A percentile compares a stretch with the other conserved stretches of the same genome.
Evolutionary conservation across 352 stramenopile species (phyloP).

Genomic region (Pythium brachiatum): DNA sequence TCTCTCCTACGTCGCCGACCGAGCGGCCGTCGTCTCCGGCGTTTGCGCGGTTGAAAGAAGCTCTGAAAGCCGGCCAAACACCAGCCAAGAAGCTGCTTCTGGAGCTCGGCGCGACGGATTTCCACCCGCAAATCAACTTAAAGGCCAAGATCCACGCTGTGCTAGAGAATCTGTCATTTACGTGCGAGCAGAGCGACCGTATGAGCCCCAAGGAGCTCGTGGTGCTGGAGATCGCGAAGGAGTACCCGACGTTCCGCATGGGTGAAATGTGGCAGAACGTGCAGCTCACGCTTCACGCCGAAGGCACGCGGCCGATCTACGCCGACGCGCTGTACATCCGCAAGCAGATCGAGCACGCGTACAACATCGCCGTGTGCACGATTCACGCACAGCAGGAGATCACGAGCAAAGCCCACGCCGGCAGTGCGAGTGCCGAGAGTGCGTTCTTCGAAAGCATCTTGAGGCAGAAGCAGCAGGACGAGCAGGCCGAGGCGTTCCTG

Average conservation of each 20-base stretch:
- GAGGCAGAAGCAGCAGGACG: slow-evolving; percentile 66
- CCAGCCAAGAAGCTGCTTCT: slow-evolving; percentile 28
- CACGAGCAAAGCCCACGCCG: slow-evolving; percentile 23
- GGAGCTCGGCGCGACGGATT: slow-evolving; percentile 31
- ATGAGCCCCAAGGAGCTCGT: slow-evolving; percentile 51
- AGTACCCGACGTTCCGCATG: slow-evolving; percentile 63
- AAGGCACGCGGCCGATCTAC: slow-evolving; percentile 68
- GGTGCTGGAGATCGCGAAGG: slow-evolving; percentile 71
- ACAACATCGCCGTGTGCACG: slow-evolving; percentile 62
- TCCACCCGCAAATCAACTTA: slow-evolving; percentile 52
- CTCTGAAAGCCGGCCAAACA: slow-evolving; percentile 50
- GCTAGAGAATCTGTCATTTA: slow-evolving; percentile 61
- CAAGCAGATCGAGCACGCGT: slow-evolving; percentile 68
- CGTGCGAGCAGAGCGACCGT: slow-evolving; percentile 25
- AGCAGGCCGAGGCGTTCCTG: slow-evolving; percentile 56
- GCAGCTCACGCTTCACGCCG: slow-evolving; percentile 54
- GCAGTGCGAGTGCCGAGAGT: slow-evolving; percentile 27
- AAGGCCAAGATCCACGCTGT: slow-evolving; percentile 74
- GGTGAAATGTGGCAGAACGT: slow-evolving; percentile 79
- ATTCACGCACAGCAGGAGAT: slow-evolving; percentile 62
- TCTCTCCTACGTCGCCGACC: slow-evolving; percentile 11
- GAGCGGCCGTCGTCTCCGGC: slow-evolving; percentile 50
- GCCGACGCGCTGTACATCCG: slow-evolving; percentile 73
- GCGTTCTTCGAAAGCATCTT: slow-evolving; percentile 56
- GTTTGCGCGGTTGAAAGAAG: slow-evolving; percentile 71